These are phyloP conservation scores for Nepenthes alata DNA, from an alignment of 179 eudicot species.

Conservation along the genomic window DNA sequence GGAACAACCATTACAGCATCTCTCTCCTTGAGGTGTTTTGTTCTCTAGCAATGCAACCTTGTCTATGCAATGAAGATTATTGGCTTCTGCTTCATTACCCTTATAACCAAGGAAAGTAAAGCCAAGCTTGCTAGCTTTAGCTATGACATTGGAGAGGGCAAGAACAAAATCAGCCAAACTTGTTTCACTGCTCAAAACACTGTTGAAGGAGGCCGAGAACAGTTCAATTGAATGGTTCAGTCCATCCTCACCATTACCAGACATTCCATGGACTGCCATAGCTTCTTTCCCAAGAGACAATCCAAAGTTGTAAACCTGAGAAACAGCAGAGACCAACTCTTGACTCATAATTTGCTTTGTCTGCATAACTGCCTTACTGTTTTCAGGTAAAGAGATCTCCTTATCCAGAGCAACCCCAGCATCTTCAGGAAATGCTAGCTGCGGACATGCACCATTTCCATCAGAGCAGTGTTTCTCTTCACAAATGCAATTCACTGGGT, in stretches of 20 bases:
- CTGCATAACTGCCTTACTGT: slow-evolving; percentile 14
- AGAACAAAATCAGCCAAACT: slow-evolving; percentile 47
- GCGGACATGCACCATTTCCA: slow-evolving; percentile 1
- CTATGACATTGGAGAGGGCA: slow-evolving; percentile 55
- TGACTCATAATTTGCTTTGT: slow-evolving; percentile 9
- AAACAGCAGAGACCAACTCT: slow-evolving; percentile 42
- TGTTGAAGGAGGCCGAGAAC: slow-evolving; percentile 41
- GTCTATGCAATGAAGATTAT: slow-evolving; percentile 82
- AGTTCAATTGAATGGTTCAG: slow-evolving; percentile 34
- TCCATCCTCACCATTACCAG: slow-evolving; percentile 32
- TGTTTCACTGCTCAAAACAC: slow-evolving; percentile 26
- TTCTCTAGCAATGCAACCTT: slow-evolving; percentile 86
- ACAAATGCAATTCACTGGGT: slow-evolving; percentile 21
- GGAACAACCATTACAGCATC: slow-evolving; percentile 40
- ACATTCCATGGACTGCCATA: slow-evolving; percentile 23
- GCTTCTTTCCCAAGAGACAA: slow-evolving; percentile 52
- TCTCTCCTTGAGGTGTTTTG: slow-evolving; percentile 40
- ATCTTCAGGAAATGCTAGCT: slow-evolving; percentile 12
- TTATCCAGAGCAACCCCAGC: slow-evolving; percentile 18
- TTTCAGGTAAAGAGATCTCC: slow-evolving; percentile 26
- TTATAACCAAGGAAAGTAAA: slow-evolving; percentile 53
- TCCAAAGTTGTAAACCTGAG: slow-evolving; percentile 48
- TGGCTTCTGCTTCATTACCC: slow-evolving; percentile 45
- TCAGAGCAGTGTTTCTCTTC: slow-evolving; percentile 31
- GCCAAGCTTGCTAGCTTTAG: slow-evolving; percentile 44